A percentile compares a stretch with the other conserved stretches of the same genome.
phyloP scores from a whole-genome alignment of 441 rosid species.

The Isatis lusitanica region DNA sequence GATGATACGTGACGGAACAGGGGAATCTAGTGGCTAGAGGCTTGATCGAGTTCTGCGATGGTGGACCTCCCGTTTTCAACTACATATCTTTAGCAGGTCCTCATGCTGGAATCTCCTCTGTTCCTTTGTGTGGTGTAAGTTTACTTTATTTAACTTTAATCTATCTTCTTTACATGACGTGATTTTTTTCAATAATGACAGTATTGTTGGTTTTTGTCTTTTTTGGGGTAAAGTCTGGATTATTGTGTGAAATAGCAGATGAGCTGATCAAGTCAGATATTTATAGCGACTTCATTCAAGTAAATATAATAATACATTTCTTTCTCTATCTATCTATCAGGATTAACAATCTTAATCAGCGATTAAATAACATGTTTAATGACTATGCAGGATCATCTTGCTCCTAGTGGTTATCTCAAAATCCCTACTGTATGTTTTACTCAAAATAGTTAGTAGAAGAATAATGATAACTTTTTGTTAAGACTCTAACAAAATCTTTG shows the following conservation, averaged over 20 bases:
- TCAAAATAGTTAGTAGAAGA: not conserved
- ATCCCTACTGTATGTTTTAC: constrained; percentile 67
- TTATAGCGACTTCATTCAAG: constrained; percentile 64
- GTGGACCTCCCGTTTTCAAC: constrained; percentile 80
- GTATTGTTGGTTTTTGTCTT: constrained; percentile 29
- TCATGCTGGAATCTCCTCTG: constrained; percentile 90
- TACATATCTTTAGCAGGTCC: constrained; percentile 86
- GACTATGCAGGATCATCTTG: constrained; percentile 64
- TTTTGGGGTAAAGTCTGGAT: constrained; percentile 35
- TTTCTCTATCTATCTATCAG: not conserved
- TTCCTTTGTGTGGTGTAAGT: constrained; percentile 86
- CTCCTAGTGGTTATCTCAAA: constrained; percentile 71
- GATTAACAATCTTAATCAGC: not conserved
- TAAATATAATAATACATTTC: constrained; percentile 12
- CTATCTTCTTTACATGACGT: not conserved
- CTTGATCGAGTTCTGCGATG: constrained; percentile 79
- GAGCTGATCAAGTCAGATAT: constrained; percentile 46
- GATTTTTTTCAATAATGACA: not conserved
- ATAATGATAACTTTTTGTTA: not conserved
- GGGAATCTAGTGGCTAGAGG: constrained; percentile 87
- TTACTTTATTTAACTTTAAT: not conserved
- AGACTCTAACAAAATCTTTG: not conserved
- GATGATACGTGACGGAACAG: constrained; percentile 43
- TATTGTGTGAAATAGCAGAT: constrained; percentile 51
- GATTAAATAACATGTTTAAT: not conserved